Evolutionary conservation across 2,329 filamentous ascomycete genomes (phyloP).

Genomic region (Trichophyton verrucosum): DNA sequence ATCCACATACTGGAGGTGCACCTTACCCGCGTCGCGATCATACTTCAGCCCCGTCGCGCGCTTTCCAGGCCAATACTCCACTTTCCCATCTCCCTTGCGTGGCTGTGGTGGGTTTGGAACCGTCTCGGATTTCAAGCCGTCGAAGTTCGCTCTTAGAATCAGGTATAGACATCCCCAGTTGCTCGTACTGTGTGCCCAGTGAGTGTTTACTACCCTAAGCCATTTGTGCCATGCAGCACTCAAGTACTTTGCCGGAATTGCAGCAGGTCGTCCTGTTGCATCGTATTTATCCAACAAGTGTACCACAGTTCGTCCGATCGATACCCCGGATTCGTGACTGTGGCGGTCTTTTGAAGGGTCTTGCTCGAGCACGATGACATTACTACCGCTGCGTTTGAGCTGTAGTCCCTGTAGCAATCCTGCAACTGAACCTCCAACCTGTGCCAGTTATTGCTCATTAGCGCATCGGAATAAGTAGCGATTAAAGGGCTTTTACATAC

Average conservation of each 20-base stretch:
- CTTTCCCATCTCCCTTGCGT: not conserved
- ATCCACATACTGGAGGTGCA: not conserved
- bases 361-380: not conserved
- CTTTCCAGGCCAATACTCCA: not conserved
- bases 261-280: not conserved
- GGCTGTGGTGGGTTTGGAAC: not conserved
- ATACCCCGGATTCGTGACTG: not conserved
- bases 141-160: not conserved
- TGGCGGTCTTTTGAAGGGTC: not conserved
- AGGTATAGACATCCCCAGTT: not conserved
- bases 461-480: too few species aligned
- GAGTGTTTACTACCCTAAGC: not conserved
- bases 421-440: not conserved
- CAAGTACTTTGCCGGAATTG: not conserved
- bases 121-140: not conserved
- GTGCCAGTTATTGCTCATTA: not conserved
- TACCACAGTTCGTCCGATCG: not conserved
- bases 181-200: not conserved
- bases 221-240: not conserved
- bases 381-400: not conserved
- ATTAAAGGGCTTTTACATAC: not conserved
- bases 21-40: not conserved
- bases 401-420: not conserved
- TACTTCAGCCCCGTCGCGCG: not conserved
- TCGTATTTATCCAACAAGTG: not conserved